These are phyloP conservation scores for Alternaria angustiovoidea DNA, from an alignment of 2,329 filamentous ascomycete species.

Conservation along the genomic window DNA sequence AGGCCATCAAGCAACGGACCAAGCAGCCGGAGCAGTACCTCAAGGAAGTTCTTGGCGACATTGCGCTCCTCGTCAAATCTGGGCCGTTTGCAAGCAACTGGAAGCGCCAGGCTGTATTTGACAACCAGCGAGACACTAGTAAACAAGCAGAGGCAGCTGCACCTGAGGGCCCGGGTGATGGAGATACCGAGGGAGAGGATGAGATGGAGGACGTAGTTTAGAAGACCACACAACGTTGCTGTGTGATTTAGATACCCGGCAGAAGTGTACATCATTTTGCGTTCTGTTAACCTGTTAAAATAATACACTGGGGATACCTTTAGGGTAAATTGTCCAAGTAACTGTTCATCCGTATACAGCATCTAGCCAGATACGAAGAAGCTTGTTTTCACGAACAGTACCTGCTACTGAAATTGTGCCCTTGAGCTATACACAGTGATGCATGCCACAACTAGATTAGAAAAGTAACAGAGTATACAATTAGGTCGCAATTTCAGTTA, in stretches of 20 bases:
- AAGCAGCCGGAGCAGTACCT: constrained; percentile 94
- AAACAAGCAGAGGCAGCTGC: constrained; percentile 36
- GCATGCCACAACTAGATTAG: background rate
- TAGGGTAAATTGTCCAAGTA: background rate
- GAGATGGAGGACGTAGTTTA: constrained; percentile 80
- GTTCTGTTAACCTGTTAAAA: background rate
- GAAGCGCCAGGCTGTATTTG: constrained; percentile 76
- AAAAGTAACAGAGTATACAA: background rate
- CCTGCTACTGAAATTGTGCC: background rate
- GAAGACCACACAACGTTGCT: background rate
- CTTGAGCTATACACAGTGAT: background rate
- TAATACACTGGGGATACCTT: background rate
- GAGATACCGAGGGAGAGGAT: constrained; percentile 71
- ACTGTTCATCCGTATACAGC: background rate
- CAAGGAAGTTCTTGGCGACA: constrained; percentile 81
- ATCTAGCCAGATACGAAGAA: background rate
- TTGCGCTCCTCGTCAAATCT: constrained; percentile 82
- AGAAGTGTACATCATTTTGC: background rate
- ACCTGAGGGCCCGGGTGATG: constrained; percentile 59
- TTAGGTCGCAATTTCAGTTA: background rate
- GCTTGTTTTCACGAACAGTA: background rate
- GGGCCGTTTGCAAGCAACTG: constrained; percentile 88
- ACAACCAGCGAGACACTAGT: constrained; percentile 55
- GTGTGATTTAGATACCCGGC: constrained; percentile 6
- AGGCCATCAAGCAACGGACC: constrained; percentile 77